phyloP scores from a whole-genome alignment of 176 grass and related monocot genomes.

The Pharus latifolius region DNA sequence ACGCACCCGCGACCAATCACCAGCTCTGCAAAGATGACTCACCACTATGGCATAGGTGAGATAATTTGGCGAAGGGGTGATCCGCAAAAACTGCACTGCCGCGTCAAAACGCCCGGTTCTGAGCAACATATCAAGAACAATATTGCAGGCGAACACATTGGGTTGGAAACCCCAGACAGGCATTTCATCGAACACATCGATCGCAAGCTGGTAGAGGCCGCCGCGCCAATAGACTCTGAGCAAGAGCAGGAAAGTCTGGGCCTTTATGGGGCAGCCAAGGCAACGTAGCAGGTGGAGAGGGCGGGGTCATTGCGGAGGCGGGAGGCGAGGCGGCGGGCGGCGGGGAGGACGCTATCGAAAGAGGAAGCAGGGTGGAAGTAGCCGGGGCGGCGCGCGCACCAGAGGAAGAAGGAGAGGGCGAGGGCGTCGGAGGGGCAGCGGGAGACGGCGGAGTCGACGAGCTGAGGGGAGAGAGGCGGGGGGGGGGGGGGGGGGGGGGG shows the following conservation, averaged over 20 bases:
- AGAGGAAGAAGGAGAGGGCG: slow-evolving; percentile 72
- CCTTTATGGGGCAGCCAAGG: slow-evolving; percentile 51
- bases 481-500: not conserved
- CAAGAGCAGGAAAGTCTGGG: slow-evolving; percentile 67
- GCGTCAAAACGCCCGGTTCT: slow-evolving; percentile 28
- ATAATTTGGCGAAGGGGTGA: slow-evolving; percentile 51
- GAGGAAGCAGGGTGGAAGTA: slow-evolving; percentile 67
- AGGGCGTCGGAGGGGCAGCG: slow-evolving; percentile 59
- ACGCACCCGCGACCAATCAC: slow-evolving; percentile 35
- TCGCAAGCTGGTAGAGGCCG: slow-evolving; percentile 35
- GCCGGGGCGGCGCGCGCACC: slow-evolving; percentile 60
- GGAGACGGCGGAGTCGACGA: slow-evolving; percentile 39
- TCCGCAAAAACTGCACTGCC: slow-evolving; percentile 18
- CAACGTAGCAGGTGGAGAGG: slow-evolving; percentile 38
- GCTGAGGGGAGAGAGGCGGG: slow-evolving; percentile 22
- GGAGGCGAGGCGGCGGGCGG: slow-evolving; percentile 46
- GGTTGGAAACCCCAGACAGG: slow-evolving; percentile 41
- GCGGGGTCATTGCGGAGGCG: slow-evolving; percentile 31
- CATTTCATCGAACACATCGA: slow-evolving; percentile 80
- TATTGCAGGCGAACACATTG: slow-evolving; percentile 58
- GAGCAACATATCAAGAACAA: slow-evolving; percentile 67
- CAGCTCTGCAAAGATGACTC: slow-evolving; percentile 49
- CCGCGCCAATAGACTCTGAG: slow-evolving; percentile 78
- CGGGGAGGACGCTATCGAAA: slow-evolving; percentile 62
- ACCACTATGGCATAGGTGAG: slow-evolving; percentile 64